Base-by-base conservation (phyloP, 129 eudicot species). In the Flaveria bidentis region DNA sequence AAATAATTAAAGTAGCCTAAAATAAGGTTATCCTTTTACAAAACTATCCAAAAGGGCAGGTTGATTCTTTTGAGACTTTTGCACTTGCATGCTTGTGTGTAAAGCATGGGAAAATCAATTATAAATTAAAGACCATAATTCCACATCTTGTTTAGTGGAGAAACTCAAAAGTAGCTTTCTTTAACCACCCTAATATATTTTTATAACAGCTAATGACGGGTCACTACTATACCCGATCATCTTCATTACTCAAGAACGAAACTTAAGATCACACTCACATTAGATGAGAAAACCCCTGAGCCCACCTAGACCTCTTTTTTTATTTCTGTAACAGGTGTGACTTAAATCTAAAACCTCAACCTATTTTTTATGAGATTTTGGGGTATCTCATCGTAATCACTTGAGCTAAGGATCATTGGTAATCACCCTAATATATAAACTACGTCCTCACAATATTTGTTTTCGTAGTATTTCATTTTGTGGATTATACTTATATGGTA, bases 1-100 rank as follows among this genome's bases (percentile, higher is more conserved):
- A 74, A 71, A 74, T 70, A 76, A 61, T 47, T 72, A 61, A 72
- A 74, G 76, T 73, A 26, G 73, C 69, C 81, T 74, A 76, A 78
- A 74, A 64, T 57, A 60, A 70, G 80, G 60, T 69, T 75, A 76
- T 76, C 76, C 81, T 77, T 73, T 83, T 62, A 60, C 79, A 83
- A 70, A 71, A 75, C 71, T 65, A 58, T 76, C 87, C 87, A 82
- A 86, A 82, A 61, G 82, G 75, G 79, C 80, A 33, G 61, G 78
- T 79, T 73, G 66, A 76, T 71, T 69, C 76, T 76, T 75, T 77
- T 76, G 52, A 73, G 78, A 72, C 76, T 53, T 74, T 69, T 47
- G 41, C 79, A 77, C 62, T 80, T 82, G 78, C 83, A 76, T 84
- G 85, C 88, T 87, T 84, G 69, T 76, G 83, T 77, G 85, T 79